Percentiles rank a stretch among this genome's conserved stretches.
Evolutionary conservation across 2,329 filamentous ascomycete genomes (phyloP).

Genomic region (Monosporascus ibericus): DNA sequence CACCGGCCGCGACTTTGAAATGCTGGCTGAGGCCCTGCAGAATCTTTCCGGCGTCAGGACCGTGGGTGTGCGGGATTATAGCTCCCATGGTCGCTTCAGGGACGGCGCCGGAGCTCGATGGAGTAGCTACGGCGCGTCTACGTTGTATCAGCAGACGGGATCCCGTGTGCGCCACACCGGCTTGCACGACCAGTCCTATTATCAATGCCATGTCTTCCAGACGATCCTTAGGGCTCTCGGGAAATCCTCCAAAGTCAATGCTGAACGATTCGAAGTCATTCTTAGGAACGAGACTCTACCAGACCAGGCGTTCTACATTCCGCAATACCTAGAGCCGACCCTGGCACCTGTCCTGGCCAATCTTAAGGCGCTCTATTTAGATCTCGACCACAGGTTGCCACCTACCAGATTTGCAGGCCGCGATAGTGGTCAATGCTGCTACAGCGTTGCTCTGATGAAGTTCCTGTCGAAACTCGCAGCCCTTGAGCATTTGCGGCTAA

Average conservation of each 20-base stretch:
- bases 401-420: conserved; percentile 1
- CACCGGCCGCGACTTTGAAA: conserved; percentile 42
- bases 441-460: conserved; percentile 15
- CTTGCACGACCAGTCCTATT: conserved; percentile 7
- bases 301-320: conserved; percentile 41
- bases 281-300: conserved; percentile 28
- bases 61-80: conserved; percentile 55
- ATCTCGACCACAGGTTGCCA: conserved; percentile 13
- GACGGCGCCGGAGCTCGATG: conserved; percentile 39
- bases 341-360: conserved; percentile 35
- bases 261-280: conserved; percentile 42
- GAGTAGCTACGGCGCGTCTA: conserved; percentile 48
- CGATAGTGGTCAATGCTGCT: background rate
- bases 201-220: conserved; percentile 31
- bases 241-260: conserved; percentile 27
- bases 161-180: conserved; percentile 1
- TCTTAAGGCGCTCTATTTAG: conserved; percentile 41
- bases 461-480: conserved; percentile 37
- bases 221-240: conserved; percentile 36
- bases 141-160: conserved; percentile 28
- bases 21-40: conserved; percentile 51
- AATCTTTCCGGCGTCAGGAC: conserved; percentile 49
- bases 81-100: conserved; percentile 40
- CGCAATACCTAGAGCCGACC: conserved; percentile 28
- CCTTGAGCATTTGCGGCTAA: conserved; percentile 47